Percentiles rank a stretch among this genome's conserved stretches.
phyloP scores from a whole-genome alignment of 495 filamentous ascomycete genomes.

The Xylaria telfairii region DNA sequence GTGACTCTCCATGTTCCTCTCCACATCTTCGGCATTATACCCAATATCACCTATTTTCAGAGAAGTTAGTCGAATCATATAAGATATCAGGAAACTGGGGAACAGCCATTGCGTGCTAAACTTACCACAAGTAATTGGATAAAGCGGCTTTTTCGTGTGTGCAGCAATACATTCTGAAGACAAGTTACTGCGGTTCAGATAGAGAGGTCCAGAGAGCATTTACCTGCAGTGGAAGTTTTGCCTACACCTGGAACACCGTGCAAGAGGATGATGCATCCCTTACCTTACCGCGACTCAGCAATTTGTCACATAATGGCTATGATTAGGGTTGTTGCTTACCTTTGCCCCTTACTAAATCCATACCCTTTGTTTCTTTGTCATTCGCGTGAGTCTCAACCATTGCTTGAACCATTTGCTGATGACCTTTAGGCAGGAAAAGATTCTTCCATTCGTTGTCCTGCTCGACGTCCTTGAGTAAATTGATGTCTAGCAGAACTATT shows the following conservation, averaged over 20 bases:
- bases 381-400: neutral
- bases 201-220: neutral
- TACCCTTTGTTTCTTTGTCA: neutral
- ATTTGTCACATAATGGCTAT: neutral
- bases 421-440: neutral
- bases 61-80: neutral
- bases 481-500: neutral
- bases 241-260: neutral
- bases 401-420: conserved; percentile 1
- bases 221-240: neutral
- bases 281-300: neutral
- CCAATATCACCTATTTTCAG: neutral
- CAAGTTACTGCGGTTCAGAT: neutral
- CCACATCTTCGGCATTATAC: neutral
- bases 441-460: neutral
- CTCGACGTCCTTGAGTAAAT: neutral
- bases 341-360: neutral
- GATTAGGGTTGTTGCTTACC: neutral
- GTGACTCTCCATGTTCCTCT: neutral
- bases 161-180: neutral
- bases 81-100: neutral
- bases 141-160: neutral
- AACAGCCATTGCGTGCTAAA: neutral
- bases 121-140: neutral
- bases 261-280: neutral